Evolutionary conservation across 805 yeast species (phyloP).

Genomic region (Cyberlindnera euphorbiiphila): DNA sequence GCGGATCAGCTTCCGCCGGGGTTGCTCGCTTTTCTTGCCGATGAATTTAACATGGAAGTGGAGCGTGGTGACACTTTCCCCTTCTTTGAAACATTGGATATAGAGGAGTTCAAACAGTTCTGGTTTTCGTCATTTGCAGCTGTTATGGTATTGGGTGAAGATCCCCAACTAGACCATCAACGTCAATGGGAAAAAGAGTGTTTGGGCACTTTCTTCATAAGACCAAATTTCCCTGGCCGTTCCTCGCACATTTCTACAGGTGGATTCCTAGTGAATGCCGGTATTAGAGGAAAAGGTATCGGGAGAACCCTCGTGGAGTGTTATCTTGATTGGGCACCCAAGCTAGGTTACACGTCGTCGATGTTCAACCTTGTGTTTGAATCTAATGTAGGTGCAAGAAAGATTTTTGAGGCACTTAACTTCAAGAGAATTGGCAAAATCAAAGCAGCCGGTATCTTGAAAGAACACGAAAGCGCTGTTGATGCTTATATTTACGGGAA

Average conservation of each 20-base stretch:
- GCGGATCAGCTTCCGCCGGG: conserved; percentile 72
- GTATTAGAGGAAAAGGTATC: conserved; percentile 87
- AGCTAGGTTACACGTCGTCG: conserved; percentile 79
- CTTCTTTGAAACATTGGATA: conserved; percentile 71
- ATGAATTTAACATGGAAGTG: conserved; percentile 91
- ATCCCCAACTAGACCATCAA: conserved; percentile 42
- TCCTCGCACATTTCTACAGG: conserved; percentile 92
- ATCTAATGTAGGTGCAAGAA: conserved; percentile 77
- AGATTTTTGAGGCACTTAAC: conserved; percentile 70
- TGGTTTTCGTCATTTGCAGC: conserved; percentile 91
- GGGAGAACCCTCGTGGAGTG: conserved; percentile 84
- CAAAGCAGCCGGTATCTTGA: conserved; percentile 83
- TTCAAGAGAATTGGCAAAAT: conserved; percentile 78
- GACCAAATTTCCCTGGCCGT: conserved; percentile 90
- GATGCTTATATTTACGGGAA: conserved; percentile 85
- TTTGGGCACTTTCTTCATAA: conserved; percentile 79
- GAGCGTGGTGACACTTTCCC: conserved; percentile 87
- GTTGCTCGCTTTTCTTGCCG: conserved; percentile 74
- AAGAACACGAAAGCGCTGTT: conserved; percentile 79
- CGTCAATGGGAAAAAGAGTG: conserved; percentile 92
- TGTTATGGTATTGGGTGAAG: conserved; percentile 74
- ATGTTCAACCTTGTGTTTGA: conserved; percentile 86
- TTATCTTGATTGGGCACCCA: conserved; percentile 86
- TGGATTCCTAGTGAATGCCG: conserved; percentile 84
- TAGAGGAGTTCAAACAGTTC: conserved; percentile 72